These are phyloP conservation scores for Saturnispora diversa DNA, from an alignment of 805 yeast species.

Conservation along the genomic window DNA sequence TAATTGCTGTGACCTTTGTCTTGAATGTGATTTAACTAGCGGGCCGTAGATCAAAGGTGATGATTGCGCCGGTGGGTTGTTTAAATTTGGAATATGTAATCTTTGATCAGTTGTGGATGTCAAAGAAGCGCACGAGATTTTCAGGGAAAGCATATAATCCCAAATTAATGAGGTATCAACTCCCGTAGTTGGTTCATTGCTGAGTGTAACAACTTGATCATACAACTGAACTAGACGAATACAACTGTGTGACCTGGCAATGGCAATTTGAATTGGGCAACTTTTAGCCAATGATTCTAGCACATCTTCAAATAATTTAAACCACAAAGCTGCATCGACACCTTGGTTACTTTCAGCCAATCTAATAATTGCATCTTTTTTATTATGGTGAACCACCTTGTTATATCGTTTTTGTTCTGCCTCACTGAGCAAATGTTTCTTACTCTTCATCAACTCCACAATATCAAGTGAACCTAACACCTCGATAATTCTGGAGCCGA, in stretches of 20 bases:
- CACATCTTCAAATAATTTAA: slow-evolving; percentile 72
- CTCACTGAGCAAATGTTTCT: slow-evolving; percentile 47
- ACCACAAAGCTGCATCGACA: slow-evolving; percentile 95
- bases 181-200: slow-evolving; percentile 32
- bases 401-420: slow-evolving; percentile 72
- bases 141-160: slow-evolving; percentile 59
- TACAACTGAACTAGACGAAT: slow-evolving; percentile 80
- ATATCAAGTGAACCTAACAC: slow-evolving; percentile 67
- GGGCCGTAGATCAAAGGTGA: slow-evolving; percentile 33
- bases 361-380: slow-evolving; percentile 60
- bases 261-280: slow-evolving; percentile 90
- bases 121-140: slow-evolving; percentile 85
- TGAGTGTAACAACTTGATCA: slow-evolving; percentile 52
- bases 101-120: slow-evolving; percentile 87
- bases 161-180: slow-evolving; percentile 25
- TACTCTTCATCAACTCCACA: slow-evolving; percentile 47
- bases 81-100: slow-evolving; percentile 39
- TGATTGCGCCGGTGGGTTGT: slow-evolving; percentile 12
- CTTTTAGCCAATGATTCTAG: slow-evolving; percentile 62
- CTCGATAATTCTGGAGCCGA: slow-evolving; percentile 69
- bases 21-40: slow-evolving; percentile 47
- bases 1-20: slow-evolving; percentile 72
- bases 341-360: slow-evolving; percentile 91
- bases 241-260: slow-evolving; percentile 87
- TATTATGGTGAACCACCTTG: slow-evolving; percentile 48